phyloP scores from a whole-genome alignment of 805 yeast species.

The Lachancea quebecensis region DNA sequence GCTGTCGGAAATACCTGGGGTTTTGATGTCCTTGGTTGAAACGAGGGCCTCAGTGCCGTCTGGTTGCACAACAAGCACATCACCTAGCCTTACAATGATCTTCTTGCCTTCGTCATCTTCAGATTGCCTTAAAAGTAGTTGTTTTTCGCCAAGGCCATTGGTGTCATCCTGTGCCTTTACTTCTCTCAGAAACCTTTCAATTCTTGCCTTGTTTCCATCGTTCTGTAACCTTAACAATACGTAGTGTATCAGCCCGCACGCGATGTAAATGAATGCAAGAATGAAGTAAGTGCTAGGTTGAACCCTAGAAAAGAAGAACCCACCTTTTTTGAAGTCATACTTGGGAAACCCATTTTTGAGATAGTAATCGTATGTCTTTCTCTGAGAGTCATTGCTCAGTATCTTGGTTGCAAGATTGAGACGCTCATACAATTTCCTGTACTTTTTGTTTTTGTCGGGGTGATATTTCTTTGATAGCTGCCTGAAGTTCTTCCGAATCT shows the following conservation, averaged over 20 bases:
- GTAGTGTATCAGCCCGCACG: slow-evolving; percentile 54
- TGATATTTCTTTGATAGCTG: slow-evolving; percentile 66
- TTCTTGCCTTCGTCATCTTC: slow-evolving; percentile 42
- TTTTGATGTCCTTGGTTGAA: slow-evolving; percentile 41
- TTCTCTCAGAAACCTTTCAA: slow-evolving; percentile 44
- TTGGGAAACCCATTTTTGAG: slow-evolving; percentile 78
- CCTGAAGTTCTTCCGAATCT: slow-evolving; percentile 61
- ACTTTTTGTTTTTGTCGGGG: slow-evolving; percentile 68
- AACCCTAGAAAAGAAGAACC: slow-evolving; percentile 51
- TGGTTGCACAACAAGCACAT: slow-evolving; percentile 49
- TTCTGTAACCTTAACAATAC: slow-evolving; percentile 47
- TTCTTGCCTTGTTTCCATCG: slow-evolving; percentile 49
- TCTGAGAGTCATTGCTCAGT: slow-evolving; percentile 50
- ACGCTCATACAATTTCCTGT: slow-evolving; percentile 55
- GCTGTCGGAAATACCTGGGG: slow-evolving; percentile 46
- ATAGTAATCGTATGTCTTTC: slow-evolving; percentile 79
- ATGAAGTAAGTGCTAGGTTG: slow-evolving; percentile 59
- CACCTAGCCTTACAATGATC: slow-evolving; percentile 51
- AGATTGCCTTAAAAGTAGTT: slow-evolving; percentile 37
- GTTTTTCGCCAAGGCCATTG: slow-evolving; percentile 41
- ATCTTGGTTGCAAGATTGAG: slow-evolving; percentile 72
- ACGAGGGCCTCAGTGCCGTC: slow-evolving; percentile 35
- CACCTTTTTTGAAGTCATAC: slow-evolving; percentile 59
- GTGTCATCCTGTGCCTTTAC: slow-evolving; percentile 53
- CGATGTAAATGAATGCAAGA: slow-evolving; percentile 41